Percentiles rank a stretch among this genome's conserved stretches.
Evolutionary conservation across 2,329 filamentous ascomycete species (phyloP).

Genomic region (Fusarium solani-melongenae): DNA sequence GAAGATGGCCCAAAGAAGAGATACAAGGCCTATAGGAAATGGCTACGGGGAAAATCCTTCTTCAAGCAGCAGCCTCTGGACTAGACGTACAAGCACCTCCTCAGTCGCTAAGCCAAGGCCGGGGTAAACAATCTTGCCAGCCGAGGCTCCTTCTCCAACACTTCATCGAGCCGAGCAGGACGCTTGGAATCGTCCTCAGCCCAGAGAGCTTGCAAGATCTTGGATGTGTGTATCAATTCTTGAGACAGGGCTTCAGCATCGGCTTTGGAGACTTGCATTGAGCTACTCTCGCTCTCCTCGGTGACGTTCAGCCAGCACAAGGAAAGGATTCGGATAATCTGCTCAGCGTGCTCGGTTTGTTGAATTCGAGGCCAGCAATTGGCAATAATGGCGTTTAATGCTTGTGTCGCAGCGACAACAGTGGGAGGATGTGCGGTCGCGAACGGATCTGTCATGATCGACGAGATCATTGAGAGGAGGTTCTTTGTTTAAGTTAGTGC

Average conservation of each 20-base stretch:
- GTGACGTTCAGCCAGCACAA: constrained; percentile 71
- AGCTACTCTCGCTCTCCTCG: constrained; percentile 51
- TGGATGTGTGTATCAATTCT: constrained; percentile 33
- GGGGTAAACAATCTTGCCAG: constrained; percentile 45
- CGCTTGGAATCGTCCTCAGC: constrained; percentile 12
- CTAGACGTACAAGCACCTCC: constrained; percentile 44
- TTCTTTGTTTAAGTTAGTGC: constrained; percentile 55
- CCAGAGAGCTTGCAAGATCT: constrained; percentile 41
- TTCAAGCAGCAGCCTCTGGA: constrained; percentile 88
- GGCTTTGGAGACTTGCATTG: not conserved
- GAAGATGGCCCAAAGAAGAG: constrained; percentile 92
- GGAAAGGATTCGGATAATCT: constrained; percentile 71
- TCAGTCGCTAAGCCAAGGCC: not conserved
- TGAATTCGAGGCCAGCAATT: constrained; percentile 77
- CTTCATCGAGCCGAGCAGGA: constrained; percentile 25
- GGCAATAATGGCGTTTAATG: constrained; percentile 67
- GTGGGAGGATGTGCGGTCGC: constrained; percentile 64
- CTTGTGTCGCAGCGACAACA: constrained; percentile 62
- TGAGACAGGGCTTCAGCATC: constrained; percentile 14
- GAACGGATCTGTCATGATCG: constrained; percentile 77
- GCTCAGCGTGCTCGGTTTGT: constrained; percentile 65
- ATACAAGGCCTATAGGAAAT: constrained; percentile 96
- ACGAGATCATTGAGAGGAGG: constrained; percentile 73
- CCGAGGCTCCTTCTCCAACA: constrained; percentile 40
- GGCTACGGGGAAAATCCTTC: constrained; percentile 92